These are phyloP conservation scores for Magnaporthiopsis rhizophila DNA, from an alignment of 2,329 filamentous ascomycete genomes.

Conservation along the genomic window DNA sequence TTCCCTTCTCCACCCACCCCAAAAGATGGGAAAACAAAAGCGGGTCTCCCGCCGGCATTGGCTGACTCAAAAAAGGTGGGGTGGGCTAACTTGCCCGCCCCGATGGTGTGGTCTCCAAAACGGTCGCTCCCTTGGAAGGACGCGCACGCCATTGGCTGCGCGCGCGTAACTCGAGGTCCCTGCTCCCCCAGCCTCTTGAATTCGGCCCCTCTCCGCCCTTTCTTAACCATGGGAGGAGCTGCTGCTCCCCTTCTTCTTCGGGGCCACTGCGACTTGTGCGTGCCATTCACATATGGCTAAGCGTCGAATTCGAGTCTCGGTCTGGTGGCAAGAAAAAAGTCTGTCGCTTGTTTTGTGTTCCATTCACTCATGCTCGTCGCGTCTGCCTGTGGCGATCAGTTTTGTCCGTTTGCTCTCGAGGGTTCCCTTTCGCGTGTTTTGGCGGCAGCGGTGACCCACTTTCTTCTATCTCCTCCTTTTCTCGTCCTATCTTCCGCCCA, in stretches of 20 bases:
- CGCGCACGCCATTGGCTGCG: constrained; percentile 4
- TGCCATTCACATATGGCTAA: not conserved
- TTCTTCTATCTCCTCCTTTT: not conserved
- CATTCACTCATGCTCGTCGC: not conserved
- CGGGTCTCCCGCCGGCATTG: not conserved
- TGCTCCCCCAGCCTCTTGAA: constrained; percentile 25
- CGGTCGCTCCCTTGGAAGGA: constrained; percentile 3
- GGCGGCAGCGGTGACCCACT: not conserved
- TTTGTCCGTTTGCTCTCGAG: not conserved
- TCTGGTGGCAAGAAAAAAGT: not conserved
- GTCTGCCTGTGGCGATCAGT: not conserved
- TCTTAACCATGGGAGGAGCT: not conserved
- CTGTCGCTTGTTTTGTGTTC: not conserved
- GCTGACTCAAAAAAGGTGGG: not conserved
- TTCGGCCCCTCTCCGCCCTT: constrained; percentile 14
- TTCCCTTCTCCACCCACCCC: not conserved
- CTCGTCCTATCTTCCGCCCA: not conserved
- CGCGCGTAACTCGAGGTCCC: not conserved
- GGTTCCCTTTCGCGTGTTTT: not conserved
- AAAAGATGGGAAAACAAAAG: not conserved
- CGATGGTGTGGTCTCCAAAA: not conserved
- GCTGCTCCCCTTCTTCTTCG: not conserved
- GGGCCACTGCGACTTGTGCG: not conserved
- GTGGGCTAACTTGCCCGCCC: too few species aligned
- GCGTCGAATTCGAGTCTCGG: not conserved